Conservation (phyloP, 1,284 basidiomycete genomes). For the Flammula alnicola region DNA sequence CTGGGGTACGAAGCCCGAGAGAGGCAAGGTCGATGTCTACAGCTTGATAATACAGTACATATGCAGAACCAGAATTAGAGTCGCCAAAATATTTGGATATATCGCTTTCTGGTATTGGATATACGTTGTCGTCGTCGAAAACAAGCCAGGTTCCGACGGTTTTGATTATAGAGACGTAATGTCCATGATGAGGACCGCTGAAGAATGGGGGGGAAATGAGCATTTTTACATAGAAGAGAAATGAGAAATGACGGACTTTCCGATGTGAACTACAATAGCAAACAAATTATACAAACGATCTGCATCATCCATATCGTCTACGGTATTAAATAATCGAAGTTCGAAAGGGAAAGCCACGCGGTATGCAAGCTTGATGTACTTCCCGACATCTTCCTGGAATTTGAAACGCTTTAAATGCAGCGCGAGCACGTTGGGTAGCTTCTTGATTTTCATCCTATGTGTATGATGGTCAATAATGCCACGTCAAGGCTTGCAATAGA, state of each 20-base stretch:
- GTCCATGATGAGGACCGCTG: slow-evolving; percentile 95
- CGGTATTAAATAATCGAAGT: slow-evolving; percentile 94
- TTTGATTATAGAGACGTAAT: slow-evolving; percentile 95
- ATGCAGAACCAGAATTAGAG: slow-evolving; percentile 86
- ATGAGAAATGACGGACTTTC: slow-evolving; percentile 69
- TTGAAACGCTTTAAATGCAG: slow-evolving; percentile 98
- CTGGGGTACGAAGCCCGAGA: slow-evolving; percentile 61
- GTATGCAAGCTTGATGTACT: slow-evolving; percentile 94
- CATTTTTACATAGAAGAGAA: slow-evolving; percentile 19
- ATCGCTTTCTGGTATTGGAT: slow-evolving; percentile 85
- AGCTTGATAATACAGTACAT: slow-evolving; percentile 98
- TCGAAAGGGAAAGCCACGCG: slow-evolving; percentile 96
- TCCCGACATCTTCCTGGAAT: slow-evolving; percentile 88
- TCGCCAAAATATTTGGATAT: slow-evolving; percentile 96
- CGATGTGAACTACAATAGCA: slow-evolving; percentile 97
- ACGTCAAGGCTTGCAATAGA: background rate
- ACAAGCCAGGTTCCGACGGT: slow-evolving; percentile 87
- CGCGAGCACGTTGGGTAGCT: slow-evolving; percentile 91
- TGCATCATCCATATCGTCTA: slow-evolving; percentile 90
- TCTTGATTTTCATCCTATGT: slow-evolving; percentile 95
- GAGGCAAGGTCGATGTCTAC: slow-evolving; percentile 77
- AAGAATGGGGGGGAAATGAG: slow-evolving; percentile 16
- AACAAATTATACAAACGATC: slow-evolving; percentile 93
- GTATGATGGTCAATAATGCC: slow-evolving; percentile 17
- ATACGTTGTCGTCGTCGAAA: slow-evolving; percentile 95